Evolutionary conservation across 129 eudicot species (phyloP).

Genomic region (Tagetes erecta): DNA sequence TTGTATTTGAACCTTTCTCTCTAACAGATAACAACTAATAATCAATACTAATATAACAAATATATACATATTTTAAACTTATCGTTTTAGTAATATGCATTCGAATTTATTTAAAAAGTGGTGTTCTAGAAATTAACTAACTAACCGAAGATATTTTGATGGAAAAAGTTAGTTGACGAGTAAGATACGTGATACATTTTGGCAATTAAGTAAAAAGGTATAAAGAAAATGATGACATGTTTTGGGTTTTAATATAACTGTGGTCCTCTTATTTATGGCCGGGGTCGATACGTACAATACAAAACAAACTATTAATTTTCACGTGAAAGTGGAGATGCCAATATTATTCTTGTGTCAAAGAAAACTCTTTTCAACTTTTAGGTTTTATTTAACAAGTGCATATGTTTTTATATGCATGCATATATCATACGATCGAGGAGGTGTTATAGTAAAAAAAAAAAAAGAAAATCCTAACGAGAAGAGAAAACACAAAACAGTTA

Average conservation of each 20-base stretch:
- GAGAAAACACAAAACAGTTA: no score
- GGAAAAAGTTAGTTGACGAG: constrained; percentile 24
- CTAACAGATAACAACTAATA: no score
- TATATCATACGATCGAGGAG: no score
- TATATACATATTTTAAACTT: no score
- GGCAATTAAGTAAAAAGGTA: constrained; percentile 26
- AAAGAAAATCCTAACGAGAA: no score
- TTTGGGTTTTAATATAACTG: constrained; percentile 22
- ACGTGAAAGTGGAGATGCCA: constrained; percentile 37
- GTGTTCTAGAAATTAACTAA: neutral
- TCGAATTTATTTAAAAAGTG: neutral
- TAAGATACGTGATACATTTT: constrained; percentile 28
- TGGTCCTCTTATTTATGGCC: constrained; percentile 23
- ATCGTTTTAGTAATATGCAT: neutral
- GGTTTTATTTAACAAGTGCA: constrained; percentile 6
- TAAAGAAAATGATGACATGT: constrained; percentile 18
- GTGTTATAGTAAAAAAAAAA: no score
- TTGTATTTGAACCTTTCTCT: no score
- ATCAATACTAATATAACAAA: no score
- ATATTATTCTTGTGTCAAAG: constrained; percentile 35
- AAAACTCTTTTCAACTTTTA: constrained; percentile 20
- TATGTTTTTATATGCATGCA: neutral
- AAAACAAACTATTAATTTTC: constrained; percentile 25
- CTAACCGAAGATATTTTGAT: constrained; percentile 7
- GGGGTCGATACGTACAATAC: constrained; percentile 7